These are phyloP conservation scores for Aphanomyces astaci DNA, from an alignment of 352 stramenopile genomes.

Conservation along the genomic window DNA sequence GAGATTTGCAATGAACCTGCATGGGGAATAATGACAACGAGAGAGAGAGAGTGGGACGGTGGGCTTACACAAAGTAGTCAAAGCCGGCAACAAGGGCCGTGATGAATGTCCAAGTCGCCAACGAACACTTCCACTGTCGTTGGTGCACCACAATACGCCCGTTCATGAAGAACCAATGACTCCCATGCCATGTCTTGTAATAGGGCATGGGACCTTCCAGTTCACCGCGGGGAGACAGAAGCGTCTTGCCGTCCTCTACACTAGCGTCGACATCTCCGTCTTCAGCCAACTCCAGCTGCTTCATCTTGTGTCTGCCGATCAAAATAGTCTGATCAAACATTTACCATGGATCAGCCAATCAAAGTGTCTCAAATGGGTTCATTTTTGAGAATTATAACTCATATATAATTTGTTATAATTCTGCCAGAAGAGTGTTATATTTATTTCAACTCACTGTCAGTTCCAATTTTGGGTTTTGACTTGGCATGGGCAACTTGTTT, in stretches of 20 bases:
- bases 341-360: no score
- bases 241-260: background rate
- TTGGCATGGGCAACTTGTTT: conserved; percentile 14
- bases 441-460: no score
- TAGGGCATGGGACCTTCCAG: background rate
- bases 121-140: conserved; percentile 12
- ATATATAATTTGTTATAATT: no score
- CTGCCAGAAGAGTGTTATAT: no score
- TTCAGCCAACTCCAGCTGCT: background rate
- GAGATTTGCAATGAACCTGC: conserved; percentile 4
- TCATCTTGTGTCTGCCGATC: background rate
- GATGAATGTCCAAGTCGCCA: conserved; percentile 6
- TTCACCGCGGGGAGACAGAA: background rate
- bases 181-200: conserved; percentile 15
- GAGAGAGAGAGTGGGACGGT: background rate
- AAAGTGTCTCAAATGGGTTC: no score
- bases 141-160: conserved; percentile 14
- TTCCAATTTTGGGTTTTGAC: no score
- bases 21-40: background rate
- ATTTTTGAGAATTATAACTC: no score
- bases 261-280: background rate
- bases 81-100: conserved; percentile 4
- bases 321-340: no score
- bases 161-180: conserved; percentile 10
- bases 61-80: conserved; percentile 13